Evolutionary conservation across 441 rosid genomes (phyloP).

Genomic region (Bruguiera hainesii): DNA sequence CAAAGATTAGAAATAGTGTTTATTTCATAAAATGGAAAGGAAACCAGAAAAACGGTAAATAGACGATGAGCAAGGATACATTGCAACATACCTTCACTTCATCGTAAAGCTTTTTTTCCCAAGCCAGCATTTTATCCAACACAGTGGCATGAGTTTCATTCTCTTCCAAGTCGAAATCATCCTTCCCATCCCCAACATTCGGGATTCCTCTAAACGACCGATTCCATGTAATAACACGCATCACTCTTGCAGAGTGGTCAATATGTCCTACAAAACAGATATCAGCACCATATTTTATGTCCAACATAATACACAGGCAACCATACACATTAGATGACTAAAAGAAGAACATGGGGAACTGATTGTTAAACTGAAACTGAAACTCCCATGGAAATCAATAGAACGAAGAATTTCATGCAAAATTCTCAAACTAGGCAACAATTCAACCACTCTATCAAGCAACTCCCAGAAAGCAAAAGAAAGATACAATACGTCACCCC

Average conservation of each 20-base stretch:
- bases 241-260: constrained; percentile 86
- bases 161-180: constrained; percentile 71
- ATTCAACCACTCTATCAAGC: no score
- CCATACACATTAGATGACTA: no score
- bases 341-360: no score
- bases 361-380: no score
- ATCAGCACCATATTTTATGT: neutral
- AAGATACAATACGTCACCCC: no score
- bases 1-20: neutral
- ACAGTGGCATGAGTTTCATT: constrained; percentile 91
- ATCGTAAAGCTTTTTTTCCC: constrained; percentile 95
- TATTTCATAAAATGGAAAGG: neutral
- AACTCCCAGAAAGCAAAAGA: no score
- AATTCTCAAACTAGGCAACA: no score
- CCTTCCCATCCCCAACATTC: constrained; percentile 50
- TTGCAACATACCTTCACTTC: constrained; percentile 77
- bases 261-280: constrained; percentile 57
- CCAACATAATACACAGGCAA: no score
- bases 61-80: neutral
- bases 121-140: constrained; percentile 89
- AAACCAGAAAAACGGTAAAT: neutral
- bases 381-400: no score
- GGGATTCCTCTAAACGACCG: constrained; percentile 70
- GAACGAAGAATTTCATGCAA: no score
- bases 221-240: constrained; percentile 96